Conservation (phyloP, 148 eudicot species). For the Nepenthes mirabilis region DNA sequence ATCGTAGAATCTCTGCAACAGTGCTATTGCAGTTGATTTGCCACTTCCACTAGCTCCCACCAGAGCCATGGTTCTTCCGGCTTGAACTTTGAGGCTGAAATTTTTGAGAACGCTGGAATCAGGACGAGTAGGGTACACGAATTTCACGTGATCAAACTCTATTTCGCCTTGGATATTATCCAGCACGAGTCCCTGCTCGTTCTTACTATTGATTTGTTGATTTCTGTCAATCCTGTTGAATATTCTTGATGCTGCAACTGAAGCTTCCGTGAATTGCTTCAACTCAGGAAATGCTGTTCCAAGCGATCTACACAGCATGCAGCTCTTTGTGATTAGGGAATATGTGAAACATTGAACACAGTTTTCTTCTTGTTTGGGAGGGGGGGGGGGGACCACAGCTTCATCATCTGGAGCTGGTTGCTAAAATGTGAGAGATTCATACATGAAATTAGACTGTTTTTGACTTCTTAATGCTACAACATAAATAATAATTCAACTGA, state of each 20-base stretch:
- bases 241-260: slow-evolving; percentile 72
- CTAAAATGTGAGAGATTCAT: too few relatives aligned
- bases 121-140: slow-evolving; percentile 69
- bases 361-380: too few relatives aligned
- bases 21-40: slow-evolving; percentile 74
- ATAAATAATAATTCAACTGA: too few relatives aligned
- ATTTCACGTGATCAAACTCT: slow-evolving; percentile 45
- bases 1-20: slow-evolving; percentile 78
- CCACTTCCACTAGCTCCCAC: slow-evolving; percentile 97
- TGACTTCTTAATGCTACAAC: too few relatives aligned
- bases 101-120: slow-evolving; percentile 53
- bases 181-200: slow-evolving; percentile 28
- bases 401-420: too few relatives aligned
- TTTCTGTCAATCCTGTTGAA: slow-evolving; percentile 51
- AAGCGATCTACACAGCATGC: slow-evolving; percentile 46
- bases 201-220: slow-evolving; percentile 51
- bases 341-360: background rate
- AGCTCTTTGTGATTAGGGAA: background rate
- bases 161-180: slow-evolving; percentile 49
- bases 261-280: slow-evolving; percentile 81
- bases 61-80: slow-evolving; percentile 74
- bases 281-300: slow-evolving; percentile 86
- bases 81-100: slow-evolving; percentile 48
- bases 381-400: too few relatives aligned
- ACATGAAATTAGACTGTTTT: too few relatives aligned